Evolutionary conservation across 2,329 filamentous ascomycete species (phyloP).

Genomic region (Dactylellina cionopaga): DNA sequence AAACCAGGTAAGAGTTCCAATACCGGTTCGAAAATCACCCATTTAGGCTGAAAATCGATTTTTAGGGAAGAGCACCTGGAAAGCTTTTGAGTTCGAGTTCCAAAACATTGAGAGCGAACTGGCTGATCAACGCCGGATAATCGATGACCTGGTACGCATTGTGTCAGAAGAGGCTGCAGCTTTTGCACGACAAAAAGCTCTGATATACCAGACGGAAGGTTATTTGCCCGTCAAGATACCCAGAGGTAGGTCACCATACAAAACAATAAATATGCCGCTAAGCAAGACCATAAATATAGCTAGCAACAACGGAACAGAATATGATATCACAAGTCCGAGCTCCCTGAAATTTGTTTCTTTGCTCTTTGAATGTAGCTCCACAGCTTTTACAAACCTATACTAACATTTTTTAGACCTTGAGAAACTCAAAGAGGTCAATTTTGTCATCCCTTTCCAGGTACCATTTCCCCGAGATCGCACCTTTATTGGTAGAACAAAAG

Average conservation of each 20-base stretch:
- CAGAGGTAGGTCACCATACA: no score
- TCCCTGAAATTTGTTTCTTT: no score
- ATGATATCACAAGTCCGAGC: no score
- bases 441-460: not conserved
- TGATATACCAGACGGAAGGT: slow-evolving; percentile 7
- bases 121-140: not conserved
- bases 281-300: no score
- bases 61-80: slow-evolving; percentile 13
- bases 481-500: not conserved
- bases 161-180: not conserved
- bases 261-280: no score
- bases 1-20: slow-evolving; percentile 7
- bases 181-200: slow-evolving; percentile 3
- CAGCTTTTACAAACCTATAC: not conserved
- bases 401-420: not conserved
- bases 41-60: not conserved
- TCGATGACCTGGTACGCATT: slow-evolving; percentile 1
- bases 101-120: slow-evolving; percentile 1
- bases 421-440: not conserved
- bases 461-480: not conserved
- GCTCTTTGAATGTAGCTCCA: no score
- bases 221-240: no score
- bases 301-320: no score
- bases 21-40: not conserved
- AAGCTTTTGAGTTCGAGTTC: slow-evolving; percentile 3